Evolutionary conservation across 768 basidiomycete genomes (phyloP), one percentile per base, ranked within the genome.

Genomic region (Lenzites betulinus): DNA sequence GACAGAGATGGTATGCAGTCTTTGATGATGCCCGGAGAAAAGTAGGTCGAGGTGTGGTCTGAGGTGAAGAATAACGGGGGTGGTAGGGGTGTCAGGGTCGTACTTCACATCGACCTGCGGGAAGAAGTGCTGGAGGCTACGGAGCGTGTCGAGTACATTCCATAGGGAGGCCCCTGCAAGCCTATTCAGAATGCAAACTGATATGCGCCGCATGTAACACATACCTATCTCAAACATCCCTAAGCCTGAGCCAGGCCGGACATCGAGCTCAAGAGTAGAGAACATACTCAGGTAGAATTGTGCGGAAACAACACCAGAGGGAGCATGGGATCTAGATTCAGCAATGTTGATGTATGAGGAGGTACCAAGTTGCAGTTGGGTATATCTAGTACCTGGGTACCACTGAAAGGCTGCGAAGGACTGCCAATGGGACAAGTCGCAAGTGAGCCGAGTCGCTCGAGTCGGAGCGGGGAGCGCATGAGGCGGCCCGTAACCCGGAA

Each of bases 81-180:
- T 89, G 1, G 81, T 85, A 15, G 89, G 81, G 30, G 85, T 74
- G 66, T 90, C 88, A 28, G 84, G 82, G 69, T 94, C 92, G 65
- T 86, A 92, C 74, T 92, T 92, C 70, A 94, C 78, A 63, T 93
- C 90, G 54, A 93, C 85, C 66, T 90, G 88, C 44, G 92, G 92
- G 63, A 90, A 93, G 44, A 80, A 74, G 63, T 90, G 83, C 52
- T 85, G 86, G 23, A 86, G 78, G 26, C 82, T 75, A 39, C 89
- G 82, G 5, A 94, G 76, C 52, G 81, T 77, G 62, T 91, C 88
- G 43, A 93, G 77, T 16, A 91, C 77, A 15, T 82, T 83, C 92
- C 92, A 94, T 8, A 94, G 76, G 1, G 92, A 92, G 38, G 85
- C 75, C 42, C 91, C 92, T 91, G 28, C 56, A 65, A 28, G 26